phyloP scores from a whole-genome alignment of 352 stramenopile species.

The Globisporangium viniferum region DNA sequence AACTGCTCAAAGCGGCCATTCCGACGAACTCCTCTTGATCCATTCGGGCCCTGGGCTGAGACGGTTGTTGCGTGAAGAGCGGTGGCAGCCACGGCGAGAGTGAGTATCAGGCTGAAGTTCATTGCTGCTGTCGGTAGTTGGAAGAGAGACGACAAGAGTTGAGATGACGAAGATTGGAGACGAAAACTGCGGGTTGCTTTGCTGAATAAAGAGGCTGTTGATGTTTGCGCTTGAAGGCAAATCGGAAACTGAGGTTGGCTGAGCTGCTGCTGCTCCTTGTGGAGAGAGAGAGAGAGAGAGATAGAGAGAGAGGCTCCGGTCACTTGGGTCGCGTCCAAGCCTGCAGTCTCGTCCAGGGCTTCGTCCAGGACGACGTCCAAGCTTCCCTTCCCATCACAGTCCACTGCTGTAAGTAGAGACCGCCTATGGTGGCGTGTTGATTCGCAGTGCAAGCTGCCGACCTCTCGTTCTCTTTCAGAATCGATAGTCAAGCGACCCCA shows the following conservation, averaged over 20 bases:
- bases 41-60: neutral
- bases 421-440: too few relatives aligned
- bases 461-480: neutral
- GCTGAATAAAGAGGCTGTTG: slow-evolving; percentile 1
- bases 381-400: neutral
- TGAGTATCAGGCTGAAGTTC: slow-evolving; percentile 7
- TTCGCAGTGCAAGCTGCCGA: too few relatives aligned
- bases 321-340: neutral
- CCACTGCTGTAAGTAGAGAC: too few relatives aligned
- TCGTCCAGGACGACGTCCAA: too few relatives aligned
- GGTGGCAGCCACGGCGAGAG: neutral
- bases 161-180: neutral
- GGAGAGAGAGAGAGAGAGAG: too few relatives aligned
- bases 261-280: neutral
- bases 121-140: neutral
- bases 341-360: neutral
- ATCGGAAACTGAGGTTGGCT: neutral
- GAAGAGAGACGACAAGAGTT: neutral
- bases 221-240: slow-evolving; percentile 8
- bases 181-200: neutral
- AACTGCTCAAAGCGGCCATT: slow-evolving; percentile 5
- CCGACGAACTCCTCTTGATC: neutral
- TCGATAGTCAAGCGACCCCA: neutral
- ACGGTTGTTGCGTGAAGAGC: neutral
- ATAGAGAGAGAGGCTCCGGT: neutral